Percentiles rank a stretch among this genome's conserved stretches.
These are phyloP conservation scores for Dothideomycetes sp. DNA, from an alignment of 2,329 filamentous ascomycete species.

Conservation along the genomic window DNA sequence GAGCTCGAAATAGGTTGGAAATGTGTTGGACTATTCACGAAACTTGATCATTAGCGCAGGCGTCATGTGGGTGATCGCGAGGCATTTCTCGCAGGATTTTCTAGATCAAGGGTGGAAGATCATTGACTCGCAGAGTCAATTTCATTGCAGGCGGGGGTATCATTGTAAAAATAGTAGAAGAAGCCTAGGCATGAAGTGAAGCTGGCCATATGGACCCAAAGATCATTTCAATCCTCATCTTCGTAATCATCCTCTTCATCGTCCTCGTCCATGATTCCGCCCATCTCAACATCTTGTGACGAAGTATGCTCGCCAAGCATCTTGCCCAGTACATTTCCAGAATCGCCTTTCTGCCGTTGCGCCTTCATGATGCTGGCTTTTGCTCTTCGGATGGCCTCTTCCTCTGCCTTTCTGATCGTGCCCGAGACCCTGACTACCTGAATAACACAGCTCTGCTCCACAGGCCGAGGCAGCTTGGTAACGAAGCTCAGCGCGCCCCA, in stretches of 20 bases:
- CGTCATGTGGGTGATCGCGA: constrained; percentile 1
- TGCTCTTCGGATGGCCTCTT: constrained; percentile 74
- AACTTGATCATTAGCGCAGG: constrained; percentile 10
- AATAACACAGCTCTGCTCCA: constrained; percentile 60
- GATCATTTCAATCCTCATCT: constrained; percentile 21
- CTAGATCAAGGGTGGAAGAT: too few species aligned
- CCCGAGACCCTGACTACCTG: constrained; percentile 80
- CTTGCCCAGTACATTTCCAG: constrained; percentile 19
- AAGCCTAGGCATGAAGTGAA: too few species aligned
- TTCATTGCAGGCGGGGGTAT: not conserved
- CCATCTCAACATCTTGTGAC: not conserved
- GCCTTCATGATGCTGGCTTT: constrained; percentile 60
- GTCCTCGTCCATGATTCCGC: constrained; percentile 35
- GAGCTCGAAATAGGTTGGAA: constrained; percentile 49
- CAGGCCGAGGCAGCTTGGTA: constrained; percentile 52
- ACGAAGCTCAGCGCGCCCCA: constrained; percentile 85
- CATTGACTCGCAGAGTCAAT: too few species aligned
- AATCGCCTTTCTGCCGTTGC: constrained; percentile 33
- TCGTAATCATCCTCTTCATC: constrained; percentile 37
- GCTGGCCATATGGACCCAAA: not conserved
- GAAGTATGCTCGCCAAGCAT: constrained; percentile 14
- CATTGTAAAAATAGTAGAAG: not conserved
- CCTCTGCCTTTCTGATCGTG: constrained; percentile 84
- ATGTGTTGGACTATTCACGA: not conserved
- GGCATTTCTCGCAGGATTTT: constrained; percentile 1